Base-by-base conservation (phyloP, 139 green algal genomes). In the Marvania coccoides region DNA sequence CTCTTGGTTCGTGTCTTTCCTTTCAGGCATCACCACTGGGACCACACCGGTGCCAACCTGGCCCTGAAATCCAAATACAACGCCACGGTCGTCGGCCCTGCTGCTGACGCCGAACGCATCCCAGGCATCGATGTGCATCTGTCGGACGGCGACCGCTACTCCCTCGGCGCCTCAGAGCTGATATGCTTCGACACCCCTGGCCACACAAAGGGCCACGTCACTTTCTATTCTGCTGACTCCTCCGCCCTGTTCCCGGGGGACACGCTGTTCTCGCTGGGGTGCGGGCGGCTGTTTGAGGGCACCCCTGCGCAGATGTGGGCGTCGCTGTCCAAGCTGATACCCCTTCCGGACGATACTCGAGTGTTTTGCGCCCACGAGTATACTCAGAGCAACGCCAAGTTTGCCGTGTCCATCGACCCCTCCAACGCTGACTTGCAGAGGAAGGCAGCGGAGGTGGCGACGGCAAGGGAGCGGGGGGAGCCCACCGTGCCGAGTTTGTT, bases 191-290 rank as follows among this genome's bases (percentile, higher is more conserved):
- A 95, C 69, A 96, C 88, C 1, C 87, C 90, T 28, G 91, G 90
- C 4, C 91, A 97, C 81, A 97, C 91, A 5, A 65, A 69, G 5
- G 90, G 90, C 2, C 91, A 97, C 74, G 86, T 96, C 47, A 85
- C 80, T 0, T 85, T 84, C 35, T 90, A 80, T 69, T 78, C 89
- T 24, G 83, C 86, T 24, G 47, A 77, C n/a, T 9, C 33, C 6
- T 9, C 35, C 26, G 63, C 58, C 5, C 42, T 72, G 47, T 56
- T 33, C 28, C 68, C 76, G 84, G 90, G 91, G 10, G 91, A 97
- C 85, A 97, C 91, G 0, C 78, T 97, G 19, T 97, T 97, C 67
- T 73, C 81, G 1, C 72, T 97, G 55, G 91, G 91, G 24, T 96
- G 91, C 68, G 91, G 91, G 0, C 78, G 90, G 5, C 73, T 96